Conservation (phyloP, 805 yeast genomes). For the Blastobotrys mokoenaii region DNA sequence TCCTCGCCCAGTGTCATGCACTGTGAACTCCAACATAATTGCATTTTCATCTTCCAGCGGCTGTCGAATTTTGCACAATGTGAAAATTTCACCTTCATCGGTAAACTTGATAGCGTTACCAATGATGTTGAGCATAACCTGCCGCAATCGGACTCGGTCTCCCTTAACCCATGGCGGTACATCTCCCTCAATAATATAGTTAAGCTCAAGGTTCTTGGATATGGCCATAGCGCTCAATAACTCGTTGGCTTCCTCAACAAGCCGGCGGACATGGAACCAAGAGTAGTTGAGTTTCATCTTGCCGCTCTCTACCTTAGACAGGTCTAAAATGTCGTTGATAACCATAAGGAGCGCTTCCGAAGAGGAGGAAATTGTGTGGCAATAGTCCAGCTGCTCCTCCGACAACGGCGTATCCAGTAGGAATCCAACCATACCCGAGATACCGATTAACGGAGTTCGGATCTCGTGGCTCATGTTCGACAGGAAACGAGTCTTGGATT, state of each 20-base stretch:
- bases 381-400: conserved; percentile 29
- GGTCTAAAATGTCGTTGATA: conserved; percentile 29
- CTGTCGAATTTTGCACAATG: conserved; percentile 15
- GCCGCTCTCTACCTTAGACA: conserved; percentile 31
- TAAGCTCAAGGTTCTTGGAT: conserved; percentile 27
- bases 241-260: conserved; percentile 29
- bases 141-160: conserved; percentile 28
- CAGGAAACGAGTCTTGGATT: conserved; percentile 31
- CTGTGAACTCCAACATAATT: conserved; percentile 22
- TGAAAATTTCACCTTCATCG: conserved; percentile 26
- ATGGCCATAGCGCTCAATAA: conserved; percentile 27
- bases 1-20: conserved; percentile 30
- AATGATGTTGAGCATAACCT: conserved; percentile 27
- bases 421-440: conserved; percentile 30
- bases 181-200: conserved; percentile 23
- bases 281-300: conserved; percentile 25
- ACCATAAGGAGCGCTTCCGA: conserved; percentile 29
- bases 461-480: conserved; percentile 32
- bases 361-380: conserved; percentile 28
- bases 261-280: conserved; percentile 27
- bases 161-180: conserved; percentile 29
- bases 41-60: background rate
- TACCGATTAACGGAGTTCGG: conserved; percentile 30
- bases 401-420: conserved; percentile 26
- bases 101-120: conserved; percentile 32